Evolutionary conservation across 2,329 filamentous ascomycete genomes (phyloP), one percentile per base, ranked within the genome.

Genomic region (Ceratocystis lukuohia): DNA sequence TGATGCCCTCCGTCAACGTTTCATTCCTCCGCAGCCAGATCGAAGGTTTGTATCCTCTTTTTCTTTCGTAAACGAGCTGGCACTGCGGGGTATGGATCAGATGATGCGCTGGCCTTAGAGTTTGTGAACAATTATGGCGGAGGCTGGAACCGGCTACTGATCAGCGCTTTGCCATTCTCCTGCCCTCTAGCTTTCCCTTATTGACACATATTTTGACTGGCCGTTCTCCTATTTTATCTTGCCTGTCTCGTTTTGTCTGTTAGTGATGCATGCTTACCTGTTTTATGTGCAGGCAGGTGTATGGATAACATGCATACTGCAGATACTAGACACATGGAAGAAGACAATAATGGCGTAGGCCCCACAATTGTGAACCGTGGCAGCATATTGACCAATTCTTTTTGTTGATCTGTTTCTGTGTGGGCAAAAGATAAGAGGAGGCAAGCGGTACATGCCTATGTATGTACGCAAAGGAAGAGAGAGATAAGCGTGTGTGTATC

Each of bases 351-450:
- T 41, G 37, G 37, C 1, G 25, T 30, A 28, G 45, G 44, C 45
- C 56, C 57, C 56, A 66, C 65, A 59, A 4, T 22, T 33, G 25
- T 30, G 37, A 48, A 15, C 56, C 65, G 65, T 66, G 65, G 65
- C 65, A 66, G 45, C 12, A 30, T 62, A 8, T 50, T 6, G 28
- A 25, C 65, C 65, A 66, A 66, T 62, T 65, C 65, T 62, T 62
- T 53, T 33, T 30, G 10, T 30, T n/a, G n/a, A 22, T 41, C 37
- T 30, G 37, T 15, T 41, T 65, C 33, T 8, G 17, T 41, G 37
- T 41, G 37, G 12, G 12, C 37, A 41, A 41, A 41, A 41, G 37
- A 41, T 41, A 15, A 41, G 22, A 12, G 48, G 1, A 20, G 7
- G 7, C 48, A n/a, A 17, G 22, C n/a, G 48, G 15, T 2, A 20